phyloP scores from a whole-genome alignment of 1,284 basidiomycete genomes.

The Sporisorium scitamineum region DNA sequence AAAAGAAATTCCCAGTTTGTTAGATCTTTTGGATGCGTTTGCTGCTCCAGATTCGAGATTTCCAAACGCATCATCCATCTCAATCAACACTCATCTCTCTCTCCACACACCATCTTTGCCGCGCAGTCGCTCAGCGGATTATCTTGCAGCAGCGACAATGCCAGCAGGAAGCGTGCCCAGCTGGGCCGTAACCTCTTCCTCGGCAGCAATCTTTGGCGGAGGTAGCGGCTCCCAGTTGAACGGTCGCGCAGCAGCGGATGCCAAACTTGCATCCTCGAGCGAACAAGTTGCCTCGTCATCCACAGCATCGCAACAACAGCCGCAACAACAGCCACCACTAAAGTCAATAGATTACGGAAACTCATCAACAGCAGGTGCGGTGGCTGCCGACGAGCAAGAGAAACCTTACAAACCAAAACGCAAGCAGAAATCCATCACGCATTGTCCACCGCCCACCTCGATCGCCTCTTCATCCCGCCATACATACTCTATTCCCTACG shows the following conservation, averaged over 20 bases:
- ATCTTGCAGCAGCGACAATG: conserved; percentile 8
- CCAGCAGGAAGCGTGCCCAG: conserved; percentile 40
- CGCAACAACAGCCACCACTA: neutral
- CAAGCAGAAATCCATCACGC: conserved; percentile 35
- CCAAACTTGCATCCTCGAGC: conserved; percentile 1
- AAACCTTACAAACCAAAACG: conserved; percentile 36
- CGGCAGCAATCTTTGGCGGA: conserved; percentile 32
- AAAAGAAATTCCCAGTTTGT: neutral
- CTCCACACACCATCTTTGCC: conserved; percentile 1
- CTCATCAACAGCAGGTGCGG: neutral
- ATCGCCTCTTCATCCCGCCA: conserved; percentile 26
- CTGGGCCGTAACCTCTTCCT: conserved; percentile 42
- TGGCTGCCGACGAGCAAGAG: neutral
- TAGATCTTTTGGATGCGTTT: neutral
- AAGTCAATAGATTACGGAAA: neutral
- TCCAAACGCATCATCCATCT: neutral
- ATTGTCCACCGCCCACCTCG: conserved; percentile 19
- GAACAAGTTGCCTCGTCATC: neutral
- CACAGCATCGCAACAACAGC: conserved; percentile 6
- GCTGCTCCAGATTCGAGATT: neutral
- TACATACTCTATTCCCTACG: conserved; percentile 21
- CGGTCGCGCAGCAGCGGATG: conserved; percentile 17
- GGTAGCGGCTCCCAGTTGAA: conserved; percentile 13
- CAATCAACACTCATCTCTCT: neutral
- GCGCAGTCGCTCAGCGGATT: neutral